Base-by-base conservation (phyloP, 441 rosid genomes). In the Populus hybrid region DNA sequence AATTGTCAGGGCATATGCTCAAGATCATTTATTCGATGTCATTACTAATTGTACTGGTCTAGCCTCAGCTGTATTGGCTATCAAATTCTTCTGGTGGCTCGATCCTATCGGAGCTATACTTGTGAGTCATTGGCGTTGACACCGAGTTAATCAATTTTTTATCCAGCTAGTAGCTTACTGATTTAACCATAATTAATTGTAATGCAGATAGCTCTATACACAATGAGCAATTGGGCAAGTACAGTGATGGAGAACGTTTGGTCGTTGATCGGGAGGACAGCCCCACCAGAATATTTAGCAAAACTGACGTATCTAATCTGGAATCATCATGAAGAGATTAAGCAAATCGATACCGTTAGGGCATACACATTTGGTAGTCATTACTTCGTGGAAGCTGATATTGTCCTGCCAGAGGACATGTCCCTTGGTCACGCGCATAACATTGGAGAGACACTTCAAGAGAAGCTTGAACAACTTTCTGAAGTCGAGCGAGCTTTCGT, bases 401-500 rank as follows among this genome's bases (percentile, higher is more conserved):
- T 92, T 33, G 94, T 90, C 8, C 68, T 92, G 75, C 93, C 92
- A 0, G 87, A 82, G 36, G 92, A 90, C 71, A 92, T 90, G 93
- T 68, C 84, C 1, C 83, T 92, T 7, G 78, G 72, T 24, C 80
- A 84, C 64, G 92, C 97, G 12, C 97, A 92, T 72, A 86, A 90
- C 74, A 90, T 92, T 18, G 97, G 93, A 1, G 94, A 92, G 83
- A 74, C 91, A 20, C 94, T 92, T 71, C 92, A 92, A 36, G 92
- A 89, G 81, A 92, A 92, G 88, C 86, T 92, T 2, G 93, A 90
- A 76, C 86, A 82, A 64, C 90, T 92, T 68, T 85, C 90, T 26
- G 88, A 92, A 65, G 93, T 90, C 26, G 97, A 92, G 72, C 86
- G 97, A n/a, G 94, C 94, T 71, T 92, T 92, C 66, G 94, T 92